Conservation (phyloP, 805 yeast genomes). For the Nematodospora valgi region DNA sequence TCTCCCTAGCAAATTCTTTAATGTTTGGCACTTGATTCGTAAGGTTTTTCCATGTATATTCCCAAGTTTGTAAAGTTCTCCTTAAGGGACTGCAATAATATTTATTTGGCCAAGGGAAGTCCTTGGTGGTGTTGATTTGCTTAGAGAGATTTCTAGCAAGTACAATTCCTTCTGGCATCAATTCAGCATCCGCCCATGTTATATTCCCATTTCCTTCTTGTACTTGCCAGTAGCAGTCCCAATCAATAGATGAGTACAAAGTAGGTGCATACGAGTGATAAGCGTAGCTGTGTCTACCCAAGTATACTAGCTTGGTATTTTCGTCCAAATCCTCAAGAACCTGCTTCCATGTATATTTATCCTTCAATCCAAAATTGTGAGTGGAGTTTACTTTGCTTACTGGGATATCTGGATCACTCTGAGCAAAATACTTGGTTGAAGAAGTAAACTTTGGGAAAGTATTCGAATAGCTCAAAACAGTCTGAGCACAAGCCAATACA, state of each 20-base stretch:
- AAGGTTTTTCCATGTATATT: slow-evolving; percentile 23
- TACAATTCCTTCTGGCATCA: slow-evolving; percentile 20
- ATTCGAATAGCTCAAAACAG: background rate
- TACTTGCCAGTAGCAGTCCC: slow-evolving; percentile 27
- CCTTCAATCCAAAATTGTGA: slow-evolving; percentile 22
- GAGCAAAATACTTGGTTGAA: slow-evolving; percentile 7
- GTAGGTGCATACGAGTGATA: slow-evolving; percentile 20
- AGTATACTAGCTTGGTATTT: slow-evolving; percentile 20
- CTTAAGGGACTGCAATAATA: slow-evolving; percentile 30
- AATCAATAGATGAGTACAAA: slow-evolving; percentile 9
- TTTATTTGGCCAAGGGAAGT: slow-evolving; percentile 22
- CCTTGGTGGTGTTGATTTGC: slow-evolving; percentile 12
- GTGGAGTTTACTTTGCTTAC: slow-evolving; percentile 1
- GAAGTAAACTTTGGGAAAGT: slow-evolving; percentile 7
- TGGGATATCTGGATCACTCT: slow-evolving; percentile 8
- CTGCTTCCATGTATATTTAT: slow-evolving; percentile 19
- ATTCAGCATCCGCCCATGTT: slow-evolving; percentile 30
- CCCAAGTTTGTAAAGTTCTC: slow-evolving; percentile 29
- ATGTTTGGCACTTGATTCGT: slow-evolving; percentile 18
- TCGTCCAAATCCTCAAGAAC: slow-evolving; percentile 13
- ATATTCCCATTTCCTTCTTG: slow-evolving; percentile 19
- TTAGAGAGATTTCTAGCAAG: slow-evolving; percentile 15
- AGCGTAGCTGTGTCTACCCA: slow-evolving; percentile 35
- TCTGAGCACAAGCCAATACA: background rate
- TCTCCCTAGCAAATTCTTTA: slow-evolving; percentile 28